phyloP scores from a whole-genome alignment of 2,329 filamentous ascomycete species.

The Leptographium galeiforme region DNA sequence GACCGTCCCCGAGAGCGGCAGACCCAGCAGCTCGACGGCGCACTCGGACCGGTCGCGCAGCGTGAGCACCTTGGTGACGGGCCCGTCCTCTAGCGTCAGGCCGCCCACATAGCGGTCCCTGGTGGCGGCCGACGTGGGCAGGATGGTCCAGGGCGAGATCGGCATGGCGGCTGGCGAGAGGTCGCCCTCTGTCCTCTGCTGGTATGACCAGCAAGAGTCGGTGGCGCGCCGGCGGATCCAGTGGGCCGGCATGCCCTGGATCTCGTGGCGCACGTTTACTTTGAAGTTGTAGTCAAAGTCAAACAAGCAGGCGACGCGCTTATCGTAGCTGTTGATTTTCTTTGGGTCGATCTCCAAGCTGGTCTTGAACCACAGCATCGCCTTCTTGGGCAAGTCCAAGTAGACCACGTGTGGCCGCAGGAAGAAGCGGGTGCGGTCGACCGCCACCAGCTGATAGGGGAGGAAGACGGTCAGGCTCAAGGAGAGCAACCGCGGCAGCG shows the following conservation, averaged over 20 bases:
- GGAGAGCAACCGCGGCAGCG: not conserved
- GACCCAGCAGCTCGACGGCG: not conserved
- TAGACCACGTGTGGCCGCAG: not conserved
- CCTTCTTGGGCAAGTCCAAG: not conserved
- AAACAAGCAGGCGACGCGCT: no score
- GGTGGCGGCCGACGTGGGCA: not conserved
- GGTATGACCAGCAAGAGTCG: not conserved
- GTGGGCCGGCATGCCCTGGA: not conserved
- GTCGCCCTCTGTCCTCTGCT: not conserved
- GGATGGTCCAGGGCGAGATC: not conserved
- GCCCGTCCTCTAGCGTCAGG: not conserved
- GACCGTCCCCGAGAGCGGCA: not conserved
- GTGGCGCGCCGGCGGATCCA: not conserved
- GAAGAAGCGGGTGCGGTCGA: not conserved
- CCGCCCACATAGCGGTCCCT: not conserved
- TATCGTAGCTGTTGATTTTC: no score
- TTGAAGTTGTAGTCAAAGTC: no score
- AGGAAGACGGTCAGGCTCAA: constrained; percentile 1
- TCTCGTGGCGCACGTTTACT: constrained; percentile 1
- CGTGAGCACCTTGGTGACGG: not conserved
- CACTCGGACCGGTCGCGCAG: not conserved
- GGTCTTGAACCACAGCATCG: constrained; percentile 5
- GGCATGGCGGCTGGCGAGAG: no score
- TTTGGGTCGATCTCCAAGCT: constrained; percentile 2
- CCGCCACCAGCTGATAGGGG: not conserved